phyloP scores from a whole-genome alignment of 2,329 filamentous ascomycete genomes.

The Alternaria ventricosa region DNA sequence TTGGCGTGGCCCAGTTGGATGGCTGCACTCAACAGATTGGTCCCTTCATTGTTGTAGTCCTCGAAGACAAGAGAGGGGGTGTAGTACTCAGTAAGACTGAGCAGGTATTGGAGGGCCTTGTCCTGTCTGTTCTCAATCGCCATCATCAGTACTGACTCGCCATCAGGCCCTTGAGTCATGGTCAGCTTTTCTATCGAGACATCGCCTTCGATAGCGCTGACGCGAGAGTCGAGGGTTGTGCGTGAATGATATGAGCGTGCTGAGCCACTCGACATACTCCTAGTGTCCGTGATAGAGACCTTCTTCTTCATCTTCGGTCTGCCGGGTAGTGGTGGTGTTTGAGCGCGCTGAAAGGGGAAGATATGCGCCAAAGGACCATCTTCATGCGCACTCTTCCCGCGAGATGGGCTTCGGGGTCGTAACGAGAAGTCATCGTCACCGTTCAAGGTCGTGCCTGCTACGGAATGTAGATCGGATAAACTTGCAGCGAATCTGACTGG shows the following conservation, averaged over 20 bases:
- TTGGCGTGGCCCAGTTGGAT: conserved; percentile 81
- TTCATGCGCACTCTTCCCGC: conserved; percentile 24
- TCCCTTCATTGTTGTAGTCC: conserved; percentile 88
- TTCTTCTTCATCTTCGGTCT: conserved; percentile 69
- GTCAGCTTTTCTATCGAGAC: conserved; percentile 80
- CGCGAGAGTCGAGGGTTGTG: conserved; percentile 68
- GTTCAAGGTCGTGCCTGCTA: conserved; percentile 38
- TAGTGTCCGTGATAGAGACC: conserved; percentile 88
- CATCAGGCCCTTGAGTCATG: conserved; percentile 71
- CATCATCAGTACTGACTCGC: conserved; percentile 78
- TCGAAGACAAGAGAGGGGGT: conserved; percentile 73
- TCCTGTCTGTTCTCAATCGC: conserved; percentile 66
- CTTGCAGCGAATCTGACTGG: conserved; percentile 44
- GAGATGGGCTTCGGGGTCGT: conserved; percentile 29
- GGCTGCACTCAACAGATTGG: conserved; percentile 86
- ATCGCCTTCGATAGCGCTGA: conserved; percentile 82
- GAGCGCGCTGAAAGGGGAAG: conserved; percentile 82
- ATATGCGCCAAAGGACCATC: conserved; percentile 73
- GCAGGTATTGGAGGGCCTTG: conserved; percentile 77
- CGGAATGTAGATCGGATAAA: conserved; percentile 34
- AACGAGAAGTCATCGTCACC: conserved; percentile 33
- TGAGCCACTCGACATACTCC: conserved; percentile 87
- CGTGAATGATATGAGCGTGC: conserved; percentile 82
- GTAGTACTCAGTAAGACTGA: conserved; percentile 79
- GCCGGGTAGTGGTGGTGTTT: conserved; percentile 54